Percentiles rank a stretch among this genome's conserved stretches.
These are phyloP conservation scores for Melanomma pulvis-pyrius DNA, from an alignment of 495 filamentous ascomycete genomes.

Conservation along the genomic window DNA sequence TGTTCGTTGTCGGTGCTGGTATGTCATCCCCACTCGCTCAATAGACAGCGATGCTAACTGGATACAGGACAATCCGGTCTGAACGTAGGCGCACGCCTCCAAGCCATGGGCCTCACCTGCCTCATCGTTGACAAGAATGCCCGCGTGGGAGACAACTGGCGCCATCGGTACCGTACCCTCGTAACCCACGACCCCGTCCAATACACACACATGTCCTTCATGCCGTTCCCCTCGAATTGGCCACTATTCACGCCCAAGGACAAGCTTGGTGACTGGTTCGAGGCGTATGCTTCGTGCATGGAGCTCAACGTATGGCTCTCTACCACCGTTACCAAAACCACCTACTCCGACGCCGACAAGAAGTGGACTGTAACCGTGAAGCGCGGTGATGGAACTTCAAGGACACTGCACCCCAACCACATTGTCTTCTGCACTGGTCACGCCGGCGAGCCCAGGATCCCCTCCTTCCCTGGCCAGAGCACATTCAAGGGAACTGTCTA, in stretches of 20 bases:
- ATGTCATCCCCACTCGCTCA: slow-evolving; percentile 5
- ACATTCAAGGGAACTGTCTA: slow-evolving; percentile 65
- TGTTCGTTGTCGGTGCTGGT: slow-evolving; percentile 66
- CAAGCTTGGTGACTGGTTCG: slow-evolving; percentile 78
- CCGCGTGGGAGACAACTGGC: slow-evolving; percentile 75
- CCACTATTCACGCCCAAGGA: slow-evolving; percentile 65
- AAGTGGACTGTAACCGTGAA: slow-evolving; percentile 65
- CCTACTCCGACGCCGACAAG: slow-evolving; percentile 57
- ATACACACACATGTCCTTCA: slow-evolving; percentile 74
- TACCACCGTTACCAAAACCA: slow-evolving; percentile 54
- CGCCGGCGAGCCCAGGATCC: slow-evolving; percentile 68
- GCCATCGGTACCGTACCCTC: slow-evolving; percentile 60
- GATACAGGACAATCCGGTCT: slow-evolving; percentile 59
- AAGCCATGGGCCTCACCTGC: slow-evolving; percentile 64
- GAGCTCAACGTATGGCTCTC: slow-evolving; percentile 76
- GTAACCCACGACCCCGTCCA: slow-evolving; percentile 78
- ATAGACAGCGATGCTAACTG: neutral
- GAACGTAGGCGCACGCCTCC: slow-evolving; percentile 65
- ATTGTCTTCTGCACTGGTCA: slow-evolving; percentile 74
- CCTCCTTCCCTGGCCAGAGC: slow-evolving; percentile 63
- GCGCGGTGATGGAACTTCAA: slow-evolving; percentile 57
- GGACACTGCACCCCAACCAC: slow-evolving; percentile 64
- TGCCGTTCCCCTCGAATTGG: slow-evolving; percentile 70
- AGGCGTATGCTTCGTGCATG: slow-evolving; percentile 67
- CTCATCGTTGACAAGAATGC: slow-evolving; percentile 69